phyloP scores from a whole-genome alignment of 2,329 filamentous ascomycete species.

The Talaromyces sp. region DNA sequence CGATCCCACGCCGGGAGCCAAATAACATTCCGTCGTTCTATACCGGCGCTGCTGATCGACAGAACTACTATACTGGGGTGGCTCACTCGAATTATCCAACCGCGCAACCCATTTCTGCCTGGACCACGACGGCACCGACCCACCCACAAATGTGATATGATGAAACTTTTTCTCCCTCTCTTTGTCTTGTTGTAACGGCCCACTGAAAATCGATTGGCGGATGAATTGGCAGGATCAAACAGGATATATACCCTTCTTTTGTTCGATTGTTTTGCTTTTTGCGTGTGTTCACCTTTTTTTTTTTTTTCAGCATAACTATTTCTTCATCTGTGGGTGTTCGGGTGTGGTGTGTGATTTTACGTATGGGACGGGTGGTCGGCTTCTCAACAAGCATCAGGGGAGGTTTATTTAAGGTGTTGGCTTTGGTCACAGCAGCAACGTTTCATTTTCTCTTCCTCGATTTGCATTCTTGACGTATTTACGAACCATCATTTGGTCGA shows the following conservation, averaged over 20 bases:
- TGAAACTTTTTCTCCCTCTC: background rate
- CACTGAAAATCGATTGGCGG: conserved; percentile 8
- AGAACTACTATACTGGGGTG: conserved; percentile 34
- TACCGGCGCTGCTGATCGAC: conserved; percentile 32
- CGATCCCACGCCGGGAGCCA: conserved; percentile 36
- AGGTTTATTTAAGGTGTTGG: background rate
- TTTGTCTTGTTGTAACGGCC: conserved; percentile 12
- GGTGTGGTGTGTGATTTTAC: conserved; percentile 10
- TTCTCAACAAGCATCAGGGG: conserved; percentile 11
- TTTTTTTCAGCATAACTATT: conserved; percentile 1
- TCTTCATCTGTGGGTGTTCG: conserved; percentile 5
- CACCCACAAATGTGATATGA: conserved; percentile 37
- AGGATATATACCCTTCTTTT: conserved; percentile 17
- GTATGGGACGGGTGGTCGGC: conserved; percentile 7
- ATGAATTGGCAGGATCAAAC: conserved; percentile 12
- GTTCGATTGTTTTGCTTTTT: background rate
- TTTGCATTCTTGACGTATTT: conserved; percentile 3
- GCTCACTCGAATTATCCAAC: conserved; percentile 33
- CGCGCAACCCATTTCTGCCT: conserved; percentile 32
- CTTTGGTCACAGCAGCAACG: background rate
- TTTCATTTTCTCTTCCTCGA: background rate
- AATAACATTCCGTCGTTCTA: conserved; percentile 34
- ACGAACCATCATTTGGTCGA: background rate
- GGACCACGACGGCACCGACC: conserved; percentile 38
- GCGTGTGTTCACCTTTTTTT: background rate